These are phyloP conservation scores for Chlorella sorokiniana DNA, from an alignment of 139 green algal species.

Conservation along the genomic window DNA sequence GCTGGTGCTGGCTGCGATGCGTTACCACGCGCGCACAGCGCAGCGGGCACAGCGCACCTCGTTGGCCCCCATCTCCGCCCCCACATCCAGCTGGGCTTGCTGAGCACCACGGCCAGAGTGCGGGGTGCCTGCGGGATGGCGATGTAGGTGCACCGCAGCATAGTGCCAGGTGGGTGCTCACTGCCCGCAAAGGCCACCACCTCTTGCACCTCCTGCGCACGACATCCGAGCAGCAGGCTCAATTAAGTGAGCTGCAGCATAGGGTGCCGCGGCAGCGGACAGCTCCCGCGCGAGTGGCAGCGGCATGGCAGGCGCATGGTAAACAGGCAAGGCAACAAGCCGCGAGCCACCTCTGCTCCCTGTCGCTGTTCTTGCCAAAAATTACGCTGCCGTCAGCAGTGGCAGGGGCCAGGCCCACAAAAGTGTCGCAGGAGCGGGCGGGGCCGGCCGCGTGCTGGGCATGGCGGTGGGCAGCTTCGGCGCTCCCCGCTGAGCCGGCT, in stretches of 20 bases:
- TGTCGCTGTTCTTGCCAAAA: slow-evolving; percentile 43
- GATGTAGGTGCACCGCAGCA: slow-evolving; percentile 34
- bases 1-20: no score
- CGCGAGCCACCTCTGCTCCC: neutral
- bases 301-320: neutral
- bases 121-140: slow-evolving; percentile 10
- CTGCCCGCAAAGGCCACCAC: slow-evolving; percentile 18
- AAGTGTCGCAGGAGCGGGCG: slow-evolving; percentile 39
- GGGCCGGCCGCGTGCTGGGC: neutral
- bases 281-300: no score
- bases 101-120: slow-evolving; percentile 30
- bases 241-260: no score
- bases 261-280: no score
- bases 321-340: neutral
- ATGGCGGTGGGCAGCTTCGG: neutral
- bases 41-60: no score
- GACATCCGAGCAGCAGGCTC: no score
- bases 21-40: no score
- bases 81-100: slow-evolving; percentile 42
- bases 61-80: slow-evolving; percentile 41
- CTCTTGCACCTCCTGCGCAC: slow-evolving; percentile 30
- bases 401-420: slow-evolving; percentile 30
- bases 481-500: neutral
- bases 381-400: slow-evolving; percentile 20
- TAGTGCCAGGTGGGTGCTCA: neutral